Evolutionary conservation across 2,329 filamentous ascomycete genomes (phyloP), one percentile per base, ranked within the genome.

Genomic region (Sclerotinia glacialis): DNA sequence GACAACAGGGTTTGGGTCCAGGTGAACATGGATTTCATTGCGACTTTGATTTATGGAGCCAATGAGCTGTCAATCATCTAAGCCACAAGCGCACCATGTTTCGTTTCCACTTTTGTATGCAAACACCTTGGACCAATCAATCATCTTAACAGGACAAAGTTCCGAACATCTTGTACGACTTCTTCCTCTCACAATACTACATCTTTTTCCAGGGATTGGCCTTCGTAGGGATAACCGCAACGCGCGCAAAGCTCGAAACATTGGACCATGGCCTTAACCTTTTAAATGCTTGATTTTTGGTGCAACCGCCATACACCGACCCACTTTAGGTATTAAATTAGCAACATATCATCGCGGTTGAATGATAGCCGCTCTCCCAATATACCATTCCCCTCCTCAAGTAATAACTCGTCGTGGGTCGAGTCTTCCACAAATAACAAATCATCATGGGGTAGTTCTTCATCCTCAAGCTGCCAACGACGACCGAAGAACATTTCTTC

Each of bases 401-500:
- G 23, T n/a, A 63, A 46, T 4, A 66, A 21, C 5, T 63, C 58
- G 28, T 66, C 47, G 14, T 60, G 34, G 8, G 0, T 23, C 40
- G 23, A 26, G 9, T 18, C 54, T 60, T 50, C 44, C 26, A 49
- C 23, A 46, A 67, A 63, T 58, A 69, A 23, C 28, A 56, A 54
- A 8, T 63, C 55, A 16, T 68, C 40, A 14, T 65, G 50, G 31
- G 61, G 54, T 34, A 64, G 50, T 28, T 66, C 64, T n/a, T 42
- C 42, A n/a, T 46, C 56, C 18, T 58, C 42, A n/a, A 55, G 7
- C 34, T 64, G 44, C 49, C 54, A 64, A 28, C n/a, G 54, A 40
- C 26, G 44, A 23, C 68, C 67, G 66, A 72, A 71, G 44, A 72
- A 67, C 65, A 72, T 72, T 28, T 72, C 67, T 34, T 72, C 70